Evolutionary conservation across 2,329 filamentous ascomycete genomes (phyloP), one percentile per base, ranked within the genome.

Genomic region (Colletotrichum sojae): DNA sequence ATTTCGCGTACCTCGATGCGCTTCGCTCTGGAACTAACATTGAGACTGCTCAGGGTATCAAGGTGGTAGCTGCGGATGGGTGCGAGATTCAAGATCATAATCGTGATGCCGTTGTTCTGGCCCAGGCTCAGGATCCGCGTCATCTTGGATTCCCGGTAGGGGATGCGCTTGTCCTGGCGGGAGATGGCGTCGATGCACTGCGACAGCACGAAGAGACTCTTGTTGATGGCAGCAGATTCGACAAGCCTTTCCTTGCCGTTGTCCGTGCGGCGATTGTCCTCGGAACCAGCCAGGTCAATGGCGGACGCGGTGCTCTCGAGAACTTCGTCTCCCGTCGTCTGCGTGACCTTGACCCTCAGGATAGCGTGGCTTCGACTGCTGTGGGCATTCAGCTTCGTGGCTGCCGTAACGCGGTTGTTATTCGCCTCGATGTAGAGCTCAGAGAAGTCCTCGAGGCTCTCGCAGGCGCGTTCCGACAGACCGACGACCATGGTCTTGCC

Each of bases 191-290:
- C 95, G 61, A 98, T 95, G 75, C 95, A 98, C 78, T 97, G 94
- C 51, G 94, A 95, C 56, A 98, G 83, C 18, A 98, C 95, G 76
- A 98, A 98, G 6, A 98, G 85, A 72, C 94, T 97, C 83, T 98
- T 98, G 86, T 98, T 98, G 84, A 98, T 98, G 76, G 94, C 95
- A 0, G 95, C 94, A 46, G 94, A 97, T 80, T 98, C 95, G n/a
- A 97, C 89, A 78, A 98, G 85, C 27, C 95, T 88, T 79, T 97
- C 94, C 78, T 95, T 96, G 75, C 91, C 94, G 79, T 98, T 98
- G 60, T 97, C 95, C 0, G 95, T 98, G 57, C 95, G 87, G 56
- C 95, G 89, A 78, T 98, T 98, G 80, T 98, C 95, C 81, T 98
- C 96, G 1, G 95, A 98, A 48, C 95, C 95, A 64, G 95, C 95